These are phyloP conservation scores for Debaryomyces singareniensis DNA, from an alignment of 1,139 yeast species.

Conservation along the genomic window DNA sequence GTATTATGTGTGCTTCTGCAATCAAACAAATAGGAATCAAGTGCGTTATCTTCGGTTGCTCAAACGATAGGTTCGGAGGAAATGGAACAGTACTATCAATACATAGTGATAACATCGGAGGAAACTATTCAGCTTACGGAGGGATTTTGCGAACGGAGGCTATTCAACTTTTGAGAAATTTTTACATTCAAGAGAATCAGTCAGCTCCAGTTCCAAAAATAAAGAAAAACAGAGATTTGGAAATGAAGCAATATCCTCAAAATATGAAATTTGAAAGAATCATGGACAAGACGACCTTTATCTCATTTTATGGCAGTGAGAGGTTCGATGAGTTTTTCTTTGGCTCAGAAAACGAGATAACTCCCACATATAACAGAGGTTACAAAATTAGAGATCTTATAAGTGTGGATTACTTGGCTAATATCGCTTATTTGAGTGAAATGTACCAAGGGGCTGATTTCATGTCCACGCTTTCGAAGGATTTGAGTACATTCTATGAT, in stretches of 20 bases:
- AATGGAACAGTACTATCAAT: conserved; percentile 79
- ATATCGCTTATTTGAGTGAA: conserved; percentile 17
- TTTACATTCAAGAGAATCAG: conserved; percentile 79
- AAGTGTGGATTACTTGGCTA: conserved; percentile 9
- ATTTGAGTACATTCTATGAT: conserved; percentile 19
- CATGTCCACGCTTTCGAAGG: conserved; percentile 12
- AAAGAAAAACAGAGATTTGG: conserved; percentile 71
- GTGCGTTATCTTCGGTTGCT: conserved; percentile 82
- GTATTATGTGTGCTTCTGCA: conserved; percentile 97
- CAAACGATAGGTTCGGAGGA: conserved; percentile 94
- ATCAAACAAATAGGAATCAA: conserved; percentile 72
- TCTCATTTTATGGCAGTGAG: conserved; percentile 20
- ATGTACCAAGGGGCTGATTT: conserved; percentile 6
- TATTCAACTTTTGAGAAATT: conserved; percentile 68
- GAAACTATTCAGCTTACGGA: conserved; percentile 56
- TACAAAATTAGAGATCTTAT: conserved; percentile 21
- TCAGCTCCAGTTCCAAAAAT: conserved; percentile 77
- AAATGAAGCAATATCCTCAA: conserved; percentile 57
- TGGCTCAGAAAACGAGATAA: conserved; percentile 17
- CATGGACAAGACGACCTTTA: conserved; percentile 18
- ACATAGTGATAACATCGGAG: conserved; percentile 40
- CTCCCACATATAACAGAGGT: conserved; percentile 22
- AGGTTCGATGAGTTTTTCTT: conserved; percentile 10
- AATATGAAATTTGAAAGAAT: conserved; percentile 17
- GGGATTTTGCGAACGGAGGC: conserved; percentile 82